Evolutionary conservation across 352 stramenopile genomes (phyloP), one percentile per base, ranked within the genome.

Genomic region (Phytopythium delawarense): DNA sequence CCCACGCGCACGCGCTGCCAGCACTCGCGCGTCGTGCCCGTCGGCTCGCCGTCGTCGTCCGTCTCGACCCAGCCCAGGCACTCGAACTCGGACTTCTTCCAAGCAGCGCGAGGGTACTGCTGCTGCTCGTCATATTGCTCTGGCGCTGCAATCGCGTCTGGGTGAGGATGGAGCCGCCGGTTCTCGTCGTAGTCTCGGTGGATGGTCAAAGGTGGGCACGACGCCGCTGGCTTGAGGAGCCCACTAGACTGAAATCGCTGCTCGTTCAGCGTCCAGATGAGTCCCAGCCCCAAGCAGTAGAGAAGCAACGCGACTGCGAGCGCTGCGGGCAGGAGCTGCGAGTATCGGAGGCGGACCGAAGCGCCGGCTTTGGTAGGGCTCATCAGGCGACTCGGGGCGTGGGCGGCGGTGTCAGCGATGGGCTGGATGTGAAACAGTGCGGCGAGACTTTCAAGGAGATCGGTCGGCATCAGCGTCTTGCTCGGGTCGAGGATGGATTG

Each of bases 31-130:
- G 62, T 69, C 35, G 71, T 63, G 16, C 81, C 83, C 4, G 81
- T 63, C 56, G 77, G 70, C 23, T 74, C 65, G 23, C 71, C 81
- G 23, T 83, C 76, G 13, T 84, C 71, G 61, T 88, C 68, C 2
- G 78, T 88, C 39, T 72, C 71, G 21, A 88, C 70, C 83, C 83
- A 92, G 1, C 70, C 69, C n/a, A 90, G 64, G 67, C 80, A 92
- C 56, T 81, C 55, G 50, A 87, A 92, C n/a, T 87, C 74, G 32
- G 67, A 23, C 37, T 59, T 70, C 20, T 64, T 71, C 72, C 75
- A 80, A 2, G 63, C 35, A 12, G 62, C 51, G 11, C 28, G 35
- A 6, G 67, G 67, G 20, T 61, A 78, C 18, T 35, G 18, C 35
- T 20, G 32, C 42, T 48, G 18, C 4, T 48, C 42, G 8, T 25